phyloP scores from a whole-genome alignment of 495 filamentous ascomycete species.

The Penicillium desertorum region DNA sequence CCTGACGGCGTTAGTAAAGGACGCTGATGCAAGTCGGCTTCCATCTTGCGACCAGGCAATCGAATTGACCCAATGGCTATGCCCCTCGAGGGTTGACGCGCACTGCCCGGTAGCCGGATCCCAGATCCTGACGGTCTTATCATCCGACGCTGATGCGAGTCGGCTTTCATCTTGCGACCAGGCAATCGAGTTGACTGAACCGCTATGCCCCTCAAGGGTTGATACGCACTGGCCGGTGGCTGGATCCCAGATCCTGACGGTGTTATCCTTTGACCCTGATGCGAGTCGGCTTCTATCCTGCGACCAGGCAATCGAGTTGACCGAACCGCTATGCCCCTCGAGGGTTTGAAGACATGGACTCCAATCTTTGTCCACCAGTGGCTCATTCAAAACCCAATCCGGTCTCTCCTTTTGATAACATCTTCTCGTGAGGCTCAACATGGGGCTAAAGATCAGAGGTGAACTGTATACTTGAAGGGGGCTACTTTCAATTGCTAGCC shows the following conservation, averaged over 20 bases:
- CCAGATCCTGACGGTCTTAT: slow-evolving; percentile 18
- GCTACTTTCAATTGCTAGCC: slow-evolving; percentile 25
- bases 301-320: slow-evolving; percentile 1
- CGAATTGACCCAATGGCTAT: neutral
- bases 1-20: slow-evolving; percentile 13
- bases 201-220: slow-evolving; percentile 17
- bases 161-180: slow-evolving; percentile 22
- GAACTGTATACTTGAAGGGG: slow-evolving; percentile 36
- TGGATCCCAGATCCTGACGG: slow-evolving; percentile 49
- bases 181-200: slow-evolving; percentile 16
- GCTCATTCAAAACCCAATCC: slow-evolving; percentile 16
- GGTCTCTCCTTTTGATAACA: slow-evolving; percentile 21
- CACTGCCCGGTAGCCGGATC: neutral
- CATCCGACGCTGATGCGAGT: slow-evolving; percentile 14
- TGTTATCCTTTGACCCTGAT: slow-evolving; percentile 10
- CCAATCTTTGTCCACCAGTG: slow-evolving; percentile 19
- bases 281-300: slow-evolving; percentile 15
- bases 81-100: slow-evolving; percentile 2
- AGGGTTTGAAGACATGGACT: slow-evolving; percentile 14
- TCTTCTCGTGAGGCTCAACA: slow-evolving; percentile 22
- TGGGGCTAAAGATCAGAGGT: slow-evolving; percentile 33
- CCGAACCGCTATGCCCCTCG: slow-evolving; percentile 7
- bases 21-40: slow-evolving; percentile 14
- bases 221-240: slow-evolving; percentile 57
- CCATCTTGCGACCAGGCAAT: slow-evolving; percentile 11